Evolutionary conservation across 2,329 filamentous ascomycete species (phyloP), one percentile per base, ranked within the genome.

Genomic region (Chaetomium globosum): DNA sequence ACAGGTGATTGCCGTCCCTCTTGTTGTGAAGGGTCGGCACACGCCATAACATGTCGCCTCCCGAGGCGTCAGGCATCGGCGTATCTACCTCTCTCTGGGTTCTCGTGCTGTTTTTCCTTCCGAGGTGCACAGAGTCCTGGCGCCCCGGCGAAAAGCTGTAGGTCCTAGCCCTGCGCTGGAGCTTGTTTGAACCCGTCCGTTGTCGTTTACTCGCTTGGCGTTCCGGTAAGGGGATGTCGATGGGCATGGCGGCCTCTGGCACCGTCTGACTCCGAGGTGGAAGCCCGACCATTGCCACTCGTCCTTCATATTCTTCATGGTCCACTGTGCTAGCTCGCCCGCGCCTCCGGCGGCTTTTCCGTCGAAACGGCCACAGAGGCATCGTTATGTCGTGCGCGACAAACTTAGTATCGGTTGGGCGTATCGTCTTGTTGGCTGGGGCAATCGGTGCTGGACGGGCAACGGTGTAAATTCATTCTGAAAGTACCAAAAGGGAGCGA

Each of bases 281-380:
- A 58, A 75, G 71, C 39, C 73, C 64, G 16, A 66, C 61, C 59
- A 67, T 55, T 36, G 67, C 31, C 36, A 61, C 49, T 54, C 63
- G 65, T 48, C 67, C 67, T 52, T 67, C 65, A 28, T 70, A 65
- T 70, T 80, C 79, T 75, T 87, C 82, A 73, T 82, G 77, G 72
- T 83, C 83, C 66, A 83, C 78, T 70, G 84, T 77, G 71, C 83
- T 83, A 71, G 86, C 77, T 69, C 80, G 78, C 68, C 81, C 77
- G 74, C 83, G 81, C 78, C 82, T 86, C 78, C 88, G 88, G 77
- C 87, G 88, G 78, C 85, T 88, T 79, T 84, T 89, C 74, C 89
- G 87, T 78, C 88, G 84, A 78, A 96, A 96, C 67, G 89, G 91
- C 92, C 92, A 96, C 77, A 93, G 81, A 75, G 89, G 87, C 91